phyloP scores from a whole-genome alignment of 352 stramenopile species.

The Phytophthora ohioensis region DNA sequence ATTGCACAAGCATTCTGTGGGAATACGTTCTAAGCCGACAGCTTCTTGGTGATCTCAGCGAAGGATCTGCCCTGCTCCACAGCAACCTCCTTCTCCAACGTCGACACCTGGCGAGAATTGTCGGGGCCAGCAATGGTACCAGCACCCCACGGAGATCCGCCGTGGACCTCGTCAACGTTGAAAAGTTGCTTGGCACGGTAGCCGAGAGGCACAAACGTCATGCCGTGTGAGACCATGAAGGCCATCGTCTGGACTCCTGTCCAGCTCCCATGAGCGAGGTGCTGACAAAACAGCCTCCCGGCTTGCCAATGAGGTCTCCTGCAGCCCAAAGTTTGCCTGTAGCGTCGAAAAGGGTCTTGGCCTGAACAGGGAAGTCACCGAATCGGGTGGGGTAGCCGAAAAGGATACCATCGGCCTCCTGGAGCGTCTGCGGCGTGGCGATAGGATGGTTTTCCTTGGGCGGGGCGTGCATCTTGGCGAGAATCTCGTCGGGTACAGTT shows the following conservation, averaged over 20 bases:
- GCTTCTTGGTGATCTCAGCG: constrained; percentile 17
- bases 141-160: constrained; percentile 21
- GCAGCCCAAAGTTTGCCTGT: constrained; percentile 10
- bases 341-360: constrained; percentile 22
- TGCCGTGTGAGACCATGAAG: constrained; percentile 23
- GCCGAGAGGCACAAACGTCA: constrained; percentile 23
- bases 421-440: constrained; percentile 16
- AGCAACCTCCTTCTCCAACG: constrained; percentile 20
- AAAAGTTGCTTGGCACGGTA: constrained; percentile 23
- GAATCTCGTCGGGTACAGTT: constrained; percentile 13
- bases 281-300: constrained; percentile 20
- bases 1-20: too few species aligned
- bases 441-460: constrained; percentile 19
- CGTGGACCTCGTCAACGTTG: constrained; percentile 23
- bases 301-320: constrained; percentile 17
- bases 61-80: constrained; percentile 19
- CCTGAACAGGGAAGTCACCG: constrained; percentile 15
- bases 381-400: constrained; percentile 22
- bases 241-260: constrained; percentile 19
- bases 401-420: constrained; percentile 27
- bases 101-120: constrained; percentile 17
- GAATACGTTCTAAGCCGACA: constrained; percentile 2
- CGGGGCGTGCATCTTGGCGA: constrained; percentile 20
- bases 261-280: constrained; percentile 15
- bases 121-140: constrained; percentile 13